Base-by-base conservation (phyloP, 495 filamentous ascomycete species). In the Neurospora sp. region DNA sequence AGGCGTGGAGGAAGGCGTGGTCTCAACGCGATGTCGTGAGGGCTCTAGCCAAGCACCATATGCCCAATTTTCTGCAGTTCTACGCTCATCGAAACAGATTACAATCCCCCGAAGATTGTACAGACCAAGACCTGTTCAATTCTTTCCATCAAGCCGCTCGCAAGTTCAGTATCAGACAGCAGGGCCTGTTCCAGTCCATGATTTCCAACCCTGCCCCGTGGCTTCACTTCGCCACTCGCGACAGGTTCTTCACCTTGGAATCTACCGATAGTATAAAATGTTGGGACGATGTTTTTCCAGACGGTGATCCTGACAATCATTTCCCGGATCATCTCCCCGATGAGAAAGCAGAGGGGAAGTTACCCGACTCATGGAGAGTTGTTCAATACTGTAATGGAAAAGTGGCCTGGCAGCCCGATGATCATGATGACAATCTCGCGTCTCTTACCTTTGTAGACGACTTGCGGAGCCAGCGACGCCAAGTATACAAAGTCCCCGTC, bases 1-100 rank as follows among this genome's bases (percentile, higher is more conserved):
- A 71, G 72, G 19, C 17, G 21, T 84, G 83, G 83, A 77, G 79
- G 21, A 69, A 69, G 15, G 70, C 74, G 43, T 76, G 82, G 71
- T 42, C 79, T 39, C 78, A 79, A 4, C 40, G 66, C 4, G 15
- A 76, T 37, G 72, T 81, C 36, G 38, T 80, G 17, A 34, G 9
- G 5, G 21, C 43, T 21, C 72, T 82, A n/a, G 72, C 72, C 28
- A 70, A 66, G 2, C 73, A n/a, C 0, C 77, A 71, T 9, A 73
- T 75, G 38, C 81, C 81, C 48, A 77, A 74, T 4, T 71, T 82
- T 5, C 24, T 69, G 1, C 28, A 73, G 38, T 66, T 66, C 7
- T 66, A 66, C 54, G 15, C 13, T 66, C 31, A 66, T 3, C 54
- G 28, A 66, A 36, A 34, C 6, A 34, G 15, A 17, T 5, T 66